Base-by-base conservation (phyloP, 352 stramenopile species). In the Phytophthora sp. region DNA sequence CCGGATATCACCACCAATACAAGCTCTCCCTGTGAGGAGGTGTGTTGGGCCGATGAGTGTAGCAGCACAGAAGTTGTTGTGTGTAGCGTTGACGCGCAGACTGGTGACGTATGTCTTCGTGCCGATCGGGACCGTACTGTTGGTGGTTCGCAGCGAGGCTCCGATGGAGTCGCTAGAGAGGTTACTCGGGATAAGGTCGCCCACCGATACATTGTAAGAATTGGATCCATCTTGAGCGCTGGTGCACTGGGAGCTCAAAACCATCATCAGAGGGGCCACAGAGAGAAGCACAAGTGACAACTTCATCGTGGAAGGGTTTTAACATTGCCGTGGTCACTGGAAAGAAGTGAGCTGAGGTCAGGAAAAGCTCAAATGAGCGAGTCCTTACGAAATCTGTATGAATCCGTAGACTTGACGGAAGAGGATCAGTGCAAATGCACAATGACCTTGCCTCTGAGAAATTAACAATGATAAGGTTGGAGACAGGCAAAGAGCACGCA, bases 121-220 rank as follows among this genome's bases (percentile, higher is more conserved):
- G 4, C 67, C 69, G 0, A 48, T 55, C 0, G 77, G 72, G 20
- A 83, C 72, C 1, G 54, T 54, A 15, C 54, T 50, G 45, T 38
- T 58, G 21, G 21, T 27, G 35, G 37, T 34, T 23, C 31, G 2
- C n/a, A 51, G 18, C 0, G 45, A 58, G 1, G 37, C 50, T 4
- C 54, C 54, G 1, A 61, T 71, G 7, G 63, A 54, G 12, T 71
- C 56, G 10, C 81, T 49, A n/a, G 83, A 82, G 28, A 79, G 49
- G 17, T 63, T 62, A 39, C 24, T 27, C 9, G 50, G 42, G 5
- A 34, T 15, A 23, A 59, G 30, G 23, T 66, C 49, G 6, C 10
- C n/a, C 3, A 50, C 42, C 3, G 41, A 55, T 3, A 54, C 32
- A 18, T 41, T 62, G 27, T 26, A 17, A 12, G 39, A 48, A 31